Evolutionary conservation across 768 basidiomycete genomes (phyloP).

Genomic region (Trametes punicea): DNA sequence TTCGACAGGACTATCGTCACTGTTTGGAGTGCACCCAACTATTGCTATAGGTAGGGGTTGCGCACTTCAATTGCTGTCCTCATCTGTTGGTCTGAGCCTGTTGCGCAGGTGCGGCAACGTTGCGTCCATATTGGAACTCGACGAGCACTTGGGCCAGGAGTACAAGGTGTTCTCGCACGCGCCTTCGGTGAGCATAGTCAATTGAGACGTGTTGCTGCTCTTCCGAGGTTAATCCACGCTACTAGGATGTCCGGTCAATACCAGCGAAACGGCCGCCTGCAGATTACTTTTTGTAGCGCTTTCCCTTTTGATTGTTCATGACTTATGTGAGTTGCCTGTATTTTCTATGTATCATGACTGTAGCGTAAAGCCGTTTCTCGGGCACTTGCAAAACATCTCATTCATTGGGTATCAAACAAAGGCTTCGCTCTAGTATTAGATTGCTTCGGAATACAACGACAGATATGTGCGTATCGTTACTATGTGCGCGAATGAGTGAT

Average conservation of each 20-base stretch:
- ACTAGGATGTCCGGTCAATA: constrained; percentile 75
- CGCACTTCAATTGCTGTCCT: constrained; percentile 1
- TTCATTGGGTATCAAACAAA: background rate
- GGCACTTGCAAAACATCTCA: background rate
- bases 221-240: background rate
- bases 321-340: background rate
- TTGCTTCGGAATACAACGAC: constrained; percentile 12
- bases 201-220: background rate
- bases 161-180: constrained; percentile 96
- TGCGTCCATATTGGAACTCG: constrained; percentile 90
- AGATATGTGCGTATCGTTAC: constrained; percentile 4
- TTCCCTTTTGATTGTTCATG: background rate
- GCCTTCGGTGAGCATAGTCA: constrained; percentile 57
- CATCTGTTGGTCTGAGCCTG: background rate
- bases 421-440: constrained; percentile 4
- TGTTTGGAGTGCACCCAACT: constrained; percentile 98
- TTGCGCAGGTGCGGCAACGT: constrained; percentile 84
- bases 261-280: constrained; percentile 83
- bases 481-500: background rate
- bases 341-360: constrained; percentile 12
- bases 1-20: constrained; percentile 94
- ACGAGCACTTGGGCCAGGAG: constrained; percentile 89
- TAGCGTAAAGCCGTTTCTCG: constrained; percentile 2
- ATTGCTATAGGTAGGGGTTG: constrained; percentile 83
- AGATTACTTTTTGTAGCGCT: constrained; percentile 71